Percentiles rank a stretch among this genome's conserved stretches.
Conservation (phyloP, 768 basidiomycete species). For the Gymnopilus junonius region DNA sequence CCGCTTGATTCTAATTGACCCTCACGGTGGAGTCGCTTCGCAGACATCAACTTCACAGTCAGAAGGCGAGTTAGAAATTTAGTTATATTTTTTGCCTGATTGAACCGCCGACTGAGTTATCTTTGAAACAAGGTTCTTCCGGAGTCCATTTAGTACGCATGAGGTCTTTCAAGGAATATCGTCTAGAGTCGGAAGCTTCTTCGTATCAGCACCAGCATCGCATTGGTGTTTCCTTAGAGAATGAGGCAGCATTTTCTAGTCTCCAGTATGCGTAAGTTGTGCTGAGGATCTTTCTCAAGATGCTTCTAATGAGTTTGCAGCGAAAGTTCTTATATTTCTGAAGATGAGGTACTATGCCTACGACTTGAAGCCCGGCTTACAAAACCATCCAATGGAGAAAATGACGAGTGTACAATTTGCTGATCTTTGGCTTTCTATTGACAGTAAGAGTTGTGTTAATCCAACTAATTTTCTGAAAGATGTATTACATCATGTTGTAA, state of each 20-base stretch:
- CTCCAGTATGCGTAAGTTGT: background rate
- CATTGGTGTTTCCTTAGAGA: background rate
- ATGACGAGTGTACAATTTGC: constrained; percentile 5
- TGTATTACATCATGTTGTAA: background rate
- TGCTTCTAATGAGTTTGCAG: background rate
- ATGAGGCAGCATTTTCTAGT: background rate
- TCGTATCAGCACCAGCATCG: background rate
- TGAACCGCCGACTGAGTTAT: background rate
- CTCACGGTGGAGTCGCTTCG: background rate
- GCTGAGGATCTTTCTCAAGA: background rate
- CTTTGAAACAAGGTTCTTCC: background rate
- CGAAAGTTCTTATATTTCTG: background rate
- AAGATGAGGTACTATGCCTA: background rate
- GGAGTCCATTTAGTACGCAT: background rate
- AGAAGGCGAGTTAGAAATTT: background rate
- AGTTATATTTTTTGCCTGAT: background rate
- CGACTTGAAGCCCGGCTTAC: background rate
- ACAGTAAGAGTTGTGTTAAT: background rate
- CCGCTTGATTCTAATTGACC: background rate
- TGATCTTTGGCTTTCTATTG: background rate
- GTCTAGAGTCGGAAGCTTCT: background rate
- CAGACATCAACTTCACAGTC: background rate
- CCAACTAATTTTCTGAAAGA: no score
- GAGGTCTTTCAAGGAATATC: background rate
- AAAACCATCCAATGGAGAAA: background rate